Conservation (phyloP, 106 monocot species). For the Dendrobium chrysotoxum region DNA sequence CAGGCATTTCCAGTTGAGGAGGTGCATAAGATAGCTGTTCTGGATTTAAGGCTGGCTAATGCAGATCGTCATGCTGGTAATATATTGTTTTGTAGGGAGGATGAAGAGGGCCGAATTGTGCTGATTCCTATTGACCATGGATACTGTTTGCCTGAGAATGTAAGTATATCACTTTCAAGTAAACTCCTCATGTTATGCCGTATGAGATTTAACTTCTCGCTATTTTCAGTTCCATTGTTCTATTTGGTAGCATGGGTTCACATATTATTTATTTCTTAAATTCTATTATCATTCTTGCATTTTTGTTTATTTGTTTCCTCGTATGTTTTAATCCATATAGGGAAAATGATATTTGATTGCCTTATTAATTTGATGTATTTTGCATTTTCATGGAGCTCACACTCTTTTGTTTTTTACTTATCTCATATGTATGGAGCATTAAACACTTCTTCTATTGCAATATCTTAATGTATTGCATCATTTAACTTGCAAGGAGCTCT, state of each 20-base stretch:
- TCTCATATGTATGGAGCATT: no score
- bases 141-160: slow-evolving; percentile 82
- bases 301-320: no score
- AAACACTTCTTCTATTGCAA: no score
- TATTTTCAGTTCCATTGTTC: background rate
- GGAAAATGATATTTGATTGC: no score
- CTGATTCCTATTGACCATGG: slow-evolving; percentile 83
- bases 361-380: no score
- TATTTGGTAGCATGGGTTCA: background rate
- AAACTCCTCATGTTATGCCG: background rate
- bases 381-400: no score
- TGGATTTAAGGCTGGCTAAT: slow-evolving; percentile 82
- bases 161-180: slow-evolving; percentile 18
- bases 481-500: no score
- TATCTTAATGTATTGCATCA: no score
- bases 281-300: no score
- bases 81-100: slow-evolving; percentile 45
- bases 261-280: no score
- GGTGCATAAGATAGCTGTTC: slow-evolving; percentile 76
- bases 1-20: slow-evolving; percentile 67
- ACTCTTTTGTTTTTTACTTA: no score
- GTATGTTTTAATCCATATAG: background rate
- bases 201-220: background rate
- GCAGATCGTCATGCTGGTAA: slow-evolving; percentile 84
- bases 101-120: slow-evolving; percentile 22